phyloP scores from a whole-genome alignment of 441 rosid genomes.

The Oxalis stricta region DNA sequence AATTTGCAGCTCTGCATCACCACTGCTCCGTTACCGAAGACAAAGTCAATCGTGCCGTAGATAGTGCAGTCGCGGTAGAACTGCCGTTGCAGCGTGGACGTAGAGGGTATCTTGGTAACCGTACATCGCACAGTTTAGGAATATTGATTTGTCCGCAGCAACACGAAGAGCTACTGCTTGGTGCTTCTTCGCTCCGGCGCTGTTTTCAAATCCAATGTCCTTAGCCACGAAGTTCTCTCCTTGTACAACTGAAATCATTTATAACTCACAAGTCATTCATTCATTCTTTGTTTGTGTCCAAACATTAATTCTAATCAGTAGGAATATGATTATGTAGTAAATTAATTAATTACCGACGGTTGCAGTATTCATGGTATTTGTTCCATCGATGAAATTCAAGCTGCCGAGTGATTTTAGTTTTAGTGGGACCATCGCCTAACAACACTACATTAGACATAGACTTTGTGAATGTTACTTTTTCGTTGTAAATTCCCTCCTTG shows the following conservation, averaged over 20 bases:
- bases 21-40: slow-evolving; percentile 45
- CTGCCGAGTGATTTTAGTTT: slow-evolving; percentile 53
- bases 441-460: slow-evolving; percentile 28
- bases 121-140: slow-evolving; percentile 46
- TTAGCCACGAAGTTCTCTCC: slow-evolving; percentile 55
- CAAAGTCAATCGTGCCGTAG: slow-evolving; percentile 61
- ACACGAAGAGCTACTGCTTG: slow-evolving; percentile 74
- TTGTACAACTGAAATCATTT: slow-evolving; percentile 22
- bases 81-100: slow-evolving; percentile 55
- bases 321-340: not conserved
- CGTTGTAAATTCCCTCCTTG: slow-evolving; percentile 59
- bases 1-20: slow-evolving; percentile 56
- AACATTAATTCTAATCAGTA: too few species aligned
- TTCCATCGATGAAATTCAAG: slow-evolving; percentile 29
- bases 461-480: slow-evolving; percentile 28
- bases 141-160: slow-evolving; percentile 35
- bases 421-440: slow-evolving; percentile 65
- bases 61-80: slow-evolving; percentile 69
- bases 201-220: slow-evolving; percentile 63
- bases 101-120: slow-evolving; percentile 74
- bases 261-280: not conserved
- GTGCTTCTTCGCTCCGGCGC: slow-evolving; percentile 51
- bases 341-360: slow-evolving; percentile 36
- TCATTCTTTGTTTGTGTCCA: too few species aligned
- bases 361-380: slow-evolving; percentile 36